A percentile compares a stretch with the other conserved stretches of the same genome.
phyloP scores from a whole-genome alignment of 495 filamentous ascomycete species.

The Tuber borchii region DNA sequence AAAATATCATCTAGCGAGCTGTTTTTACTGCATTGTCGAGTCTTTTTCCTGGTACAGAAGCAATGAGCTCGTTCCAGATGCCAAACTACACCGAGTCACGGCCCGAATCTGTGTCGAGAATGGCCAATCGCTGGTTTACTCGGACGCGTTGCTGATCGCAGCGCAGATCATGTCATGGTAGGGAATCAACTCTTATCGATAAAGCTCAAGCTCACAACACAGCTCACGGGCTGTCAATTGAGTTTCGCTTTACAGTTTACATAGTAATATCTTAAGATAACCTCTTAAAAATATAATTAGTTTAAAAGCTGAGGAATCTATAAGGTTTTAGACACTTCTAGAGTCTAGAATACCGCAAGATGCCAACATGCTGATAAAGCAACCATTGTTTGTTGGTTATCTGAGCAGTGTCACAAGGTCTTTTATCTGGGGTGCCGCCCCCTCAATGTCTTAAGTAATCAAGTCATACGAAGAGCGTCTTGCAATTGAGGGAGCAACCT shows the following conservation, averaged over 20 bases:
- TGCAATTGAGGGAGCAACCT: background rate
- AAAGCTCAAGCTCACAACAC: background rate
- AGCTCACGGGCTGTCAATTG: background rate
- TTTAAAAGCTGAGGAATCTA: background rate
- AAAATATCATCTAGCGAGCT: background rate
- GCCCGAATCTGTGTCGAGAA: background rate
- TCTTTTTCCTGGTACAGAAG: constrained; percentile 2
- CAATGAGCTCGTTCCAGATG: constrained; percentile 1
- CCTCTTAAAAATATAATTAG: background rate
- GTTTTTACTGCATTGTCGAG: background rate
- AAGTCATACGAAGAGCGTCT: background rate
- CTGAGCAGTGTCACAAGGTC: background rate
- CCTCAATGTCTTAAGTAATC: background rate
- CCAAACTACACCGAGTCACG: constrained; percentile 2
- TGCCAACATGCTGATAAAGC: background rate
- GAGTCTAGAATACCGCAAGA: background rate
- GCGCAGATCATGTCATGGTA: background rate
- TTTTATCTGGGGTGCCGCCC: background rate
- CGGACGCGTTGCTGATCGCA: background rate
- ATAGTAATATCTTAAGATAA: background rate
- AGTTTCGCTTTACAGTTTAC: background rate
- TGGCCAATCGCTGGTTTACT: background rate
- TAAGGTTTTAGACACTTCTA: background rate
- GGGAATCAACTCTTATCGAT: background rate
- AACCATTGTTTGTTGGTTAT: background rate